Evolutionary conservation across 2,329 filamentous ascomycete genomes (phyloP).

Genomic region (Trichoderma simmonsii): DNA sequence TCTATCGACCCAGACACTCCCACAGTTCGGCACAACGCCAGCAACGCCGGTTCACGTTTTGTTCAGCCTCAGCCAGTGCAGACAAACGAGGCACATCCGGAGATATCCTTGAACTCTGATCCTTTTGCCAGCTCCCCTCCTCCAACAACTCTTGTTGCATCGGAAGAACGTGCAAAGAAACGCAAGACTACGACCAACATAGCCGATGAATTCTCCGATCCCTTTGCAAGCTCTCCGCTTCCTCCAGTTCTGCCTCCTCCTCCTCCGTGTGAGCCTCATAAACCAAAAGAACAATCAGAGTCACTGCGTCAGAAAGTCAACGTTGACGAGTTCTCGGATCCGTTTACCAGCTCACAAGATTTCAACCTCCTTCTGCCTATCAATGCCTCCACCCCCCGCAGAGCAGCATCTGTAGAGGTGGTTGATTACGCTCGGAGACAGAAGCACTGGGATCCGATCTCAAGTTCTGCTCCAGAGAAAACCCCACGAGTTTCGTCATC

Average conservation of each 20-base stretch:
- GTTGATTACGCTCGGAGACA: neutral
- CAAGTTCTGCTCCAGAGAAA: slow-evolving; percentile 49
- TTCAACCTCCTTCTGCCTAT: neutral
- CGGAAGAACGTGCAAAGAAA: neutral
- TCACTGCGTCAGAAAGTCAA: neutral
- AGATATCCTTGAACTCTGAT: neutral
- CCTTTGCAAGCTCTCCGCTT: slow-evolving; percentile 36
- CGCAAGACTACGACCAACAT: neutral
- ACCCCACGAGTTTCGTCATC: slow-evolving; percentile 22
- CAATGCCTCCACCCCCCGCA: neutral
- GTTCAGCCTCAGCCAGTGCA: neutral
- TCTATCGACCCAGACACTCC: slow-evolving; percentile 27
- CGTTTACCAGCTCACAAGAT: slow-evolving; percentile 25
- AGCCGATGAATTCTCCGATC: slow-evolving; percentile 27
- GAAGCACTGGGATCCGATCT: slow-evolving; percentile 45
- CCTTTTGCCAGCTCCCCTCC: neutral
- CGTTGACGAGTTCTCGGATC: slow-evolving; percentile 2
- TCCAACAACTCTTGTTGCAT: neutral
- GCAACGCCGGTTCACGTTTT: neutral
- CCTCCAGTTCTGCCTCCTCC: neutral
- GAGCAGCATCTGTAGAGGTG: slow-evolving; percentile 4
- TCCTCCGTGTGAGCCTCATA: neutral
- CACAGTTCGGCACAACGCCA: neutral
- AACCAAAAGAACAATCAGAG: neutral
- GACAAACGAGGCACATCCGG: neutral